These are phyloP conservation scores for Saussurea involucrata DNA, from an alignment of 129 eudicot species.

Conservation along the genomic window DNA sequence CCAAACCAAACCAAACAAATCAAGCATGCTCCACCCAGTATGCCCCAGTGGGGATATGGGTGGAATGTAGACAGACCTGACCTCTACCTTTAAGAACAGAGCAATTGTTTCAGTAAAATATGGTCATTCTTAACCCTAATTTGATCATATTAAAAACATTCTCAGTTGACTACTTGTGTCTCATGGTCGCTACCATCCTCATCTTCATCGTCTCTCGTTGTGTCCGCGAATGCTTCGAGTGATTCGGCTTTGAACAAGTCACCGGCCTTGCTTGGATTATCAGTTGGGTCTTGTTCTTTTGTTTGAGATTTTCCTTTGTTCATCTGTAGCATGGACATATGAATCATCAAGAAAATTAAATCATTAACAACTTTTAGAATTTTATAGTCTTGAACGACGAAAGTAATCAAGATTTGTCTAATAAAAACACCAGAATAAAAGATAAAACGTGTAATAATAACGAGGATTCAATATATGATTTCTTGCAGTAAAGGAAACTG, in stretches of 20 bases:
- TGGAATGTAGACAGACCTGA: neutral
- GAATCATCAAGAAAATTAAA: neutral
- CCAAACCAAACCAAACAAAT: neutral
- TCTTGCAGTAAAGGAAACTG: neutral
- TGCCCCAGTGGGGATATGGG: neutral
- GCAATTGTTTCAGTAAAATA: neutral
- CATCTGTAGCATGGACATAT: conserved; percentile 55
- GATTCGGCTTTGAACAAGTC: conserved; percentile 54
- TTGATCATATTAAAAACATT: conserved; percentile 1
- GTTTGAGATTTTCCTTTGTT: conserved; percentile 75
- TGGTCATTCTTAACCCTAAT: neutral
- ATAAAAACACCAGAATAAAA: neutral
- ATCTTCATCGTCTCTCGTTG: conserved; percentile 40
- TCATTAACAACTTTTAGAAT: neutral
- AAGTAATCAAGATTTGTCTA: neutral
- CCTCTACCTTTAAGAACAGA: neutral
- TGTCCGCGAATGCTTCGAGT: conserved; percentile 65
- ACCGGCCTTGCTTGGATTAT: conserved; percentile 57
- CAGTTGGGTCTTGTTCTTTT: conserved; percentile 43
- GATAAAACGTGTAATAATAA: neutral
- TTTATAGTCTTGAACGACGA: neutral
- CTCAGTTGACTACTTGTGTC: conserved; percentile 35
- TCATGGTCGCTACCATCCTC: conserved; percentile 40
- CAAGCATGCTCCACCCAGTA: neutral
- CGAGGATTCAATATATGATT: neutral